phyloP scores from a whole-genome alignment of 768 basidiomycete species.

The Sarcomyxa edulis region DNA sequence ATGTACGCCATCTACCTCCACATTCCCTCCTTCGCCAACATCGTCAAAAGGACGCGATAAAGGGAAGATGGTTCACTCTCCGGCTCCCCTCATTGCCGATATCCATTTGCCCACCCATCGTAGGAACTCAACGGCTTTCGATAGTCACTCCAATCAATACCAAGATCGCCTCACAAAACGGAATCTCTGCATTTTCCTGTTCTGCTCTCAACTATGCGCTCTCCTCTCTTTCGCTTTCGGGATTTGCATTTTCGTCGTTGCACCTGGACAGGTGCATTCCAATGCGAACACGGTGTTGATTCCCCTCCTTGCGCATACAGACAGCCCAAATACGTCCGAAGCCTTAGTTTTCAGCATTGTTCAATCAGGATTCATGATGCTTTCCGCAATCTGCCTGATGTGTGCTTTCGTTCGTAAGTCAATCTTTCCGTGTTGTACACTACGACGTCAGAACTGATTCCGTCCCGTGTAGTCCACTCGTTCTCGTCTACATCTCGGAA shows the following conservation, averaged over 20 bases:
- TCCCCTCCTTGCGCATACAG: slow-evolving; percentile 10
- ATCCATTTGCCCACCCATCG: background rate
- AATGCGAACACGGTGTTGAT: background rate
- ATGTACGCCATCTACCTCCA: slow-evolving; percentile 6
- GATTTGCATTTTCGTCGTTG: no score
- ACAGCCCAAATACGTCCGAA: slow-evolving; percentile 5
- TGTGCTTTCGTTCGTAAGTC: slow-evolving; percentile 14
- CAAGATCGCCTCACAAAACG: slow-evolving; percentile 1
- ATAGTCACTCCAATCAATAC: slow-evolving; percentile 6
- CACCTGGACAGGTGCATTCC: slow-evolving; percentile 4
- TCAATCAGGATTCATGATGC: slow-evolving; percentile 13
- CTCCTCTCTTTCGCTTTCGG: slow-evolving; percentile 12
- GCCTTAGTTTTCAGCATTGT: slow-evolving; percentile 11
- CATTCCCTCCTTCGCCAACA: no score
- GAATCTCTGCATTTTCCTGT: slow-evolving; percentile 7
- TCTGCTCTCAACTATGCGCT: slow-evolving; percentile 14
- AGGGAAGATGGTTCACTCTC: background rate
- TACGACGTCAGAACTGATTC: no score
- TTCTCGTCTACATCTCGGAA: slow-evolving; percentile 1
- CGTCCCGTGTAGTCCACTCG: slow-evolving; percentile 3
- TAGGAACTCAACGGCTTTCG: slow-evolving; percentile 8
- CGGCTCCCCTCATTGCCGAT: background rate
- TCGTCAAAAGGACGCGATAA: no score
- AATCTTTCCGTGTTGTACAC: background rate
- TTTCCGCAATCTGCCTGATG: slow-evolving; percentile 15